Conservation (phyloP, 1,284 basidiomycete genomes). For the Vanrija pseudolonga region DNA sequence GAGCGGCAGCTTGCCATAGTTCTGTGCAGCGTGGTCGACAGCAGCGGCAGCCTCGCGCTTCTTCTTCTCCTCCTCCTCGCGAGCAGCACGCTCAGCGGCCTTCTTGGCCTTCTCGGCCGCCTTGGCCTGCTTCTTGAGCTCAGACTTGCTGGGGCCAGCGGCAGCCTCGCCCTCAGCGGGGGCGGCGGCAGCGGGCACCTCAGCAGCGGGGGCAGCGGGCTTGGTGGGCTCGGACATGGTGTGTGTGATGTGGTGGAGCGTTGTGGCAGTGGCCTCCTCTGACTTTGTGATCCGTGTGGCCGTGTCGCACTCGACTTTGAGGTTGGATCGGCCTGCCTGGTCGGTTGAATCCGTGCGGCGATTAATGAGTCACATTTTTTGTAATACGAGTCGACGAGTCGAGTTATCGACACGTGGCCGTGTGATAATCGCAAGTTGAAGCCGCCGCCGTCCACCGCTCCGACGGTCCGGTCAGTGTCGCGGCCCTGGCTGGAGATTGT, state of each 20-base stretch:
- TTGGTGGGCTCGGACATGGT: conserved; percentile 24
- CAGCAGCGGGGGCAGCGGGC: conserved; percentile 9
- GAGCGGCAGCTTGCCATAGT: conserved; percentile 85
- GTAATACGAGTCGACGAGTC: no score
- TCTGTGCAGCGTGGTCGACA: conserved; percentile 76
- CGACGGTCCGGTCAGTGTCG: no score
- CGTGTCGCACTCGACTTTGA: neutral
- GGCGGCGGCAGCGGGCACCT: conserved; percentile 4
- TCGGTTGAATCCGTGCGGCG: neutral
- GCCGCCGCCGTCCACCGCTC: no score
- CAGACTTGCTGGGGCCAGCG: conserved; percentile 70
- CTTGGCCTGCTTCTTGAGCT: conserved; percentile 89
- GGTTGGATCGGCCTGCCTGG: neutral
- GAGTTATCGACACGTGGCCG: no score
- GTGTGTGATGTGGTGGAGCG: neutral
- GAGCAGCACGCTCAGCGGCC: conserved; percentile 76
- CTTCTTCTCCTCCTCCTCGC: conserved; percentile 69
- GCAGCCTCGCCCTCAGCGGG: conserved; percentile 19
- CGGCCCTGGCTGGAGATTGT: no score
- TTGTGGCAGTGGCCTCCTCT: neutral
- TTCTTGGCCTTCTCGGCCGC: conserved; percentile 90
- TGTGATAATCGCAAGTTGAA: no score
- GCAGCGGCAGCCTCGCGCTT: conserved; percentile 69
- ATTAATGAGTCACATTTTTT: no score
- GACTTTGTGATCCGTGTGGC: neutral